A percentile compares a stretch with the other conserved stretches of the same genome.
Conservation (phyloP, 1,284 basidiomycete species). For the Cerioporus squamosus region DNA sequence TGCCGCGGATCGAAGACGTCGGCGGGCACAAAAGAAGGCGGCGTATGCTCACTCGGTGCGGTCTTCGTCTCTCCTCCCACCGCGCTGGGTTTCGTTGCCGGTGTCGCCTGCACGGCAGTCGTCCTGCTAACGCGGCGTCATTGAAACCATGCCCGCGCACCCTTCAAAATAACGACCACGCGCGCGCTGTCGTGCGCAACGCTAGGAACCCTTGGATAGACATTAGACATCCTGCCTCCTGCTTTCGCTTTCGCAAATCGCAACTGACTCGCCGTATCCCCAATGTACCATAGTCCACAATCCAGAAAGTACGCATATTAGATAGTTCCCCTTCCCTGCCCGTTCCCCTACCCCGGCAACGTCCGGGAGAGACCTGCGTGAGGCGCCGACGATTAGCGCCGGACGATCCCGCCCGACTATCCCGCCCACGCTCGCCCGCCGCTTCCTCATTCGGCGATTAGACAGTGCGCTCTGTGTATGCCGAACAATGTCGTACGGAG, state of each 20-base stretch:
- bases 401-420: too few relatives aligned
- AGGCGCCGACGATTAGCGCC: too few relatives aligned
- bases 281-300: conserved; percentile 5
- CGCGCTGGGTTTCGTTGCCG: conserved; percentile 39
- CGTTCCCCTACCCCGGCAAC: too few relatives aligned
- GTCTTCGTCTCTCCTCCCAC: conserved; percentile 26
- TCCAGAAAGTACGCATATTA: too few relatives aligned
- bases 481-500: too few relatives aligned
- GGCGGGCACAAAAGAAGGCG: conserved; percentile 33
- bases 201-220: conserved; percentile 5
- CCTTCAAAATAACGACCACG: neutral
- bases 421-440: too few relatives aligned
- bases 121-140: conserved; percentile 24
- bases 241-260: too few relatives aligned
- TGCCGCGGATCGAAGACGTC: conserved; percentile 51
- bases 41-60: conserved; percentile 5
- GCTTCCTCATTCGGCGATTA: too few relatives aligned
- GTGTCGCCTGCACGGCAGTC: conserved; percentile 33
- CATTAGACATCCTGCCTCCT: neutral
- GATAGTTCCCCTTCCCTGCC: too few relatives aligned
- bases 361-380: too few relatives aligned
- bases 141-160: conserved; percentile 2
- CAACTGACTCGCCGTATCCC: neutral
- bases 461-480: too few relatives aligned
- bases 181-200: neutral